Percentiles rank a stretch among this genome's conserved stretches.
Conservation (phyloP, 495 filamentous ascomycete genomes). For the Pyrenula massariospora region DNA sequence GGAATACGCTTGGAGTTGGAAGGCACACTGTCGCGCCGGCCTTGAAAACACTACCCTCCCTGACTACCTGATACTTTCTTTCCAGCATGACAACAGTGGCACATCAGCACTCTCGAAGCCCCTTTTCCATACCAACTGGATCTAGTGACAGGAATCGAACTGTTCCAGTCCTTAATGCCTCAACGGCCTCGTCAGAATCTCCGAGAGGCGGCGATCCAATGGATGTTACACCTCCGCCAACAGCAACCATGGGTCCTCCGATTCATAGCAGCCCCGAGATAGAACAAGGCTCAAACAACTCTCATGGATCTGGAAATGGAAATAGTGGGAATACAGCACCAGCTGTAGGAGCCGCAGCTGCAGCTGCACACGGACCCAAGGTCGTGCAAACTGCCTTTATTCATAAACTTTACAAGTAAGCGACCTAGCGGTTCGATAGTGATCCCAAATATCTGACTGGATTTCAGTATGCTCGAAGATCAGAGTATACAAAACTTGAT, state of each 20-base stretch:
- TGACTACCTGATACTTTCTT: too few species aligned
- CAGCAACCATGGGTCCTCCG: slow-evolving; percentile 24
- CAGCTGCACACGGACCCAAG: slow-evolving; percentile 88
- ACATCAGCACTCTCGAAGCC: background rate
- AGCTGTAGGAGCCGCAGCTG: slow-evolving; percentile 51
- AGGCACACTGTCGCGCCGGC: too few species aligned
- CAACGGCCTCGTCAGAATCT: background rate
- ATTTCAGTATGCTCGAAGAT: slow-evolving; percentile 86
- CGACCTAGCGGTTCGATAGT: slow-evolving; percentile 5
- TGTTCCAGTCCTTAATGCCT: background rate
- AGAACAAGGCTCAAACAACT: slow-evolving; percentile 28
- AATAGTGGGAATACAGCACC: slow-evolving; percentile 20
- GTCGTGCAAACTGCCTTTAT: slow-evolving; percentile 99
- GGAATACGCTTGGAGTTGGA: too few species aligned
- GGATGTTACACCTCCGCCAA: slow-evolving; percentile 36
- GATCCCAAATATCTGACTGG: slow-evolving; percentile 21
- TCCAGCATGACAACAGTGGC: background rate
- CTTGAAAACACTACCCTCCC: too few species aligned
- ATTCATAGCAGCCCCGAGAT: slow-evolving; percentile 34
- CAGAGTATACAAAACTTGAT: slow-evolving; percentile 86
- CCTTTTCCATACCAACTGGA: background rate
- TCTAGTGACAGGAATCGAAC: background rate
- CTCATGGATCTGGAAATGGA: slow-evolving; percentile 33
- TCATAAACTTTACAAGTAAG: slow-evolving; percentile 97
- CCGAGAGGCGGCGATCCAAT: slow-evolving; percentile 22